phyloP scores from a whole-genome alignment of 352 stramenopile genomes.

The Phytophthora brassicae region DNA sequence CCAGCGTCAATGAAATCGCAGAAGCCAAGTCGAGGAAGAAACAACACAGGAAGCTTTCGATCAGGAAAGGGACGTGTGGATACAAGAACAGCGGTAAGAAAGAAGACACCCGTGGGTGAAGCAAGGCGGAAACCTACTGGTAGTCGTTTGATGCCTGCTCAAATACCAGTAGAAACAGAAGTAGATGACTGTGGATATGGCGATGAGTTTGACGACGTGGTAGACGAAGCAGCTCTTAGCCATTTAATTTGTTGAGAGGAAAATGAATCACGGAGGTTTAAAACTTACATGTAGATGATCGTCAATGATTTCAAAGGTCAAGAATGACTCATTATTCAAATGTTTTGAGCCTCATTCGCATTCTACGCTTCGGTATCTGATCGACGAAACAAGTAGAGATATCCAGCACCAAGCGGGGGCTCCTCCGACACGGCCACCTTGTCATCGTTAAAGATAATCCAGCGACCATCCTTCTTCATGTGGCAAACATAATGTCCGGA shows the following conservation, averaged over 20 bases:
- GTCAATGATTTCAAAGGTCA: too few species aligned
- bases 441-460: conserved; percentile 99
- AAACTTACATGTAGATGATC: too few species aligned
- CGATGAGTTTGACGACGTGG: conserved; percentile 82
- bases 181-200: conserved; percentile 67
- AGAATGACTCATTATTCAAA: conserved; percentile 15
- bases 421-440: conserved; percentile 96
- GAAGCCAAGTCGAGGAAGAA: conserved; percentile 7
- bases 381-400: conserved; percentile 95
- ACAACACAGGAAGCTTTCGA: conserved; percentile 16
- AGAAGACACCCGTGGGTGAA: conserved; percentile 5
- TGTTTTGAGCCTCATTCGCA: conserved; percentile 3
- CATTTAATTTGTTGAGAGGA: conserved; percentile 49
- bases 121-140: not conserved
- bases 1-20: conserved; percentile 35
- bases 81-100: not conserved
- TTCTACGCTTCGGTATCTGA: conserved; percentile 40
- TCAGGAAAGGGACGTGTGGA: conserved; percentile 15
- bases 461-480: conserved; percentile 96
- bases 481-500: conserved; percentile 99
- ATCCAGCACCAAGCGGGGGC: conserved; percentile 93
- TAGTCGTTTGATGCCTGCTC: not conserved
- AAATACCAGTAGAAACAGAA: conserved; percentile 9
- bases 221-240: conserved; percentile 64
- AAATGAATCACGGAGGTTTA: not conserved